Percentiles rank a stretch among this genome's conserved stretches.
Conservation (phyloP, 2,329 filamentous ascomycete genomes). For the Phaeosphaeria sp. region DNA sequence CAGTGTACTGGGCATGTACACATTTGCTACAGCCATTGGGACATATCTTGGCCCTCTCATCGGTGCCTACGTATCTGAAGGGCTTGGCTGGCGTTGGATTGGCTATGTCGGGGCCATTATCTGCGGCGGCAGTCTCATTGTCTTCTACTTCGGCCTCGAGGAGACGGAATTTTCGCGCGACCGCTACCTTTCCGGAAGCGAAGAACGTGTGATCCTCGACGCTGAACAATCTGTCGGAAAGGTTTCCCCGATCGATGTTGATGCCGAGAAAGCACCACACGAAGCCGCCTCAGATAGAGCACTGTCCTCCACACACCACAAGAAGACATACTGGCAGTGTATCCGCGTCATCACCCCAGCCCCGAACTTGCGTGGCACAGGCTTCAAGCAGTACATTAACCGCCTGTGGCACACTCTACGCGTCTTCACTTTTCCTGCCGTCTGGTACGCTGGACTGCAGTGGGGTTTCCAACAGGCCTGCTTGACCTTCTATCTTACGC, state of each 20-base stretch:
- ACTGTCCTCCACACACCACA: neutral
- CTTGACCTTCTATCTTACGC: neutral
- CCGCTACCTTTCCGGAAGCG: neutral
- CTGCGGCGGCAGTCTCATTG: neutral
- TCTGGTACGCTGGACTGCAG: neutral
- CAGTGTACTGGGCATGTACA: neutral
- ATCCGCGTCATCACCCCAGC: neutral
- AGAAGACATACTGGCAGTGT: neutral
- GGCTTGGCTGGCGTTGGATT: neutral
- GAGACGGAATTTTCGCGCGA: neutral
- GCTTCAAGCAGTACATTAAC: neutral
- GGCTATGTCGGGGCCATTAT: neutral
- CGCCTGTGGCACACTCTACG: neutral
- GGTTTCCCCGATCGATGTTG: neutral
- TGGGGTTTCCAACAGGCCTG: neutral
- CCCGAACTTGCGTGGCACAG: neutral
- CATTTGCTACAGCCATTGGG: neutral
- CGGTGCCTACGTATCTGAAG: neutral
- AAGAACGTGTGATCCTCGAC: neutral
- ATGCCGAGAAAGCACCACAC: neutral
- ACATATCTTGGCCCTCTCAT: neutral
- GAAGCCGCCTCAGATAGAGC: neutral
- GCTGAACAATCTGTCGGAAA: neutral
- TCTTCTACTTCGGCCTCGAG: neutral
- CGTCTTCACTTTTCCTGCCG: neutral